A percentile compares a stretch with the other conserved stretches of the same genome.
Conservation (phyloP, 2,329 filamentous ascomycete genomes). For the Talaromyces sp. region DNA sequence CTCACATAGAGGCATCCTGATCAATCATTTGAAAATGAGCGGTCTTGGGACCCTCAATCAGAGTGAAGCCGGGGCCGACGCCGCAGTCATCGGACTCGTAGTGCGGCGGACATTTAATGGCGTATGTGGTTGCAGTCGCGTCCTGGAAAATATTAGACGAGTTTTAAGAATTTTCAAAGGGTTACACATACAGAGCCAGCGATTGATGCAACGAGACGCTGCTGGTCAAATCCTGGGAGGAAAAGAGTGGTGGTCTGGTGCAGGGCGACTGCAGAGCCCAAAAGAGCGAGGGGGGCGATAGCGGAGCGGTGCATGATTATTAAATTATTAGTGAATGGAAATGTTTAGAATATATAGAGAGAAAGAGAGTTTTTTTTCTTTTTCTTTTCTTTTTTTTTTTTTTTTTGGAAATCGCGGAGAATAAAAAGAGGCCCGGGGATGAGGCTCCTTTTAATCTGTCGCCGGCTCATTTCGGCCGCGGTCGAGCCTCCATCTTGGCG, state of each 20-base stretch:
- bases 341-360: background rate
- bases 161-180: background rate
- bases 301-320: background rate
- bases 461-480: background rate
- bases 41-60: constrained; percentile 5
- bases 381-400: no score
- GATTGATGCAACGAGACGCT: constrained; percentile 10
- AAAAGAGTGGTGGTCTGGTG: constrained; percentile 13
- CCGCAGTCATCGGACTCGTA: constrained; percentile 7
- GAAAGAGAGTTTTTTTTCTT: no score
- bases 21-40: background rate
- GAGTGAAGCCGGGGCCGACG: background rate
- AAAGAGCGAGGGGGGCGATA: background rate
- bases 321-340: background rate
- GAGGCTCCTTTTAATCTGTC: background rate
- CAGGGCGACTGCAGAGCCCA: constrained; percentile 6
- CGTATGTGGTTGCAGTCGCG: constrained; percentile 6
- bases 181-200: constrained; percentile 5
- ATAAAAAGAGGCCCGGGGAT: background rate
- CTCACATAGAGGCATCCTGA: background rate
- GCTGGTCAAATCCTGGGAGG: constrained; percentile 10
- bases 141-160: constrained; percentile 1
- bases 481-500: background rate
- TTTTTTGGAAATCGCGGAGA: no score
- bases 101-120: background rate